These are phyloP conservation scores for Plasmopara viticola DNA, from an alignment of 352 stramenopile species.

Conservation along the genomic window DNA sequence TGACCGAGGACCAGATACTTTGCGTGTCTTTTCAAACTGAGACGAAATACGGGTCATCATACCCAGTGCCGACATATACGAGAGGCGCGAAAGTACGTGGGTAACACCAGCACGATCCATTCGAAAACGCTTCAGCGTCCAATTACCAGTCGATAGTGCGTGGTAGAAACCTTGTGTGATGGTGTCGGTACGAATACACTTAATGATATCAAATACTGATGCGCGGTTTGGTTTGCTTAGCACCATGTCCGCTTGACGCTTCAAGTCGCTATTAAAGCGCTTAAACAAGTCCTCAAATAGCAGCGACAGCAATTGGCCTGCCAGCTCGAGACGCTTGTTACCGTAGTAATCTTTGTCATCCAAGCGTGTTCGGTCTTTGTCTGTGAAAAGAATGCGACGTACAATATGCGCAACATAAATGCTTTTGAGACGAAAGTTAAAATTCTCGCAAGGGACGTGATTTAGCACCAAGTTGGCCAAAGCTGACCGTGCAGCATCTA, in stretches of 20 bases:
- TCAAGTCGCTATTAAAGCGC: slow-evolving; percentile 98
- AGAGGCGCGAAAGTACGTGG: slow-evolving; percentile 95
- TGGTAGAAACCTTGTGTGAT: slow-evolving; percentile 95
- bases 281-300: slow-evolving; percentile 99
- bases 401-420: slow-evolving; percentile 99
- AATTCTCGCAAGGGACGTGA: slow-evolving; percentile 97
- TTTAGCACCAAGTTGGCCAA: slow-evolving; percentile 98
- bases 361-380: slow-evolving; percentile 85
- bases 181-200: slow-evolving; percentile 95
- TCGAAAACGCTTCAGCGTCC: slow-evolving; percentile 98
- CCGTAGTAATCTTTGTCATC: slow-evolving; percentile 99
- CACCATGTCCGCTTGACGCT: slow-evolving; percentile 96
- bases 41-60: slow-evolving; percentile 99
- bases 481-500: slow-evolving; percentile 96
- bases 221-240: slow-evolving; percentile 97
- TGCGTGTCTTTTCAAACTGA: slow-evolving; percentile 99
- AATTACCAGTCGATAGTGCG: slow-evolving; percentile 92
- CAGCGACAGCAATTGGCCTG: slow-evolving; percentile 95
- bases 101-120: slow-evolving; percentile 98
- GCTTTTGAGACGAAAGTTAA: slow-evolving; percentile 96
- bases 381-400: slow-evolving; percentile 83
- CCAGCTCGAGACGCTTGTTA: slow-evolving; percentile 99
- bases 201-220: slow-evolving; percentile 98
- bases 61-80: slow-evolving; percentile 97
- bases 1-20: slow-evolving; percentile 96